Evolutionary conservation across 2,329 filamentous ascomycete genomes (phyloP).

Genomic region (Ramularia collo-cygni): DNA sequence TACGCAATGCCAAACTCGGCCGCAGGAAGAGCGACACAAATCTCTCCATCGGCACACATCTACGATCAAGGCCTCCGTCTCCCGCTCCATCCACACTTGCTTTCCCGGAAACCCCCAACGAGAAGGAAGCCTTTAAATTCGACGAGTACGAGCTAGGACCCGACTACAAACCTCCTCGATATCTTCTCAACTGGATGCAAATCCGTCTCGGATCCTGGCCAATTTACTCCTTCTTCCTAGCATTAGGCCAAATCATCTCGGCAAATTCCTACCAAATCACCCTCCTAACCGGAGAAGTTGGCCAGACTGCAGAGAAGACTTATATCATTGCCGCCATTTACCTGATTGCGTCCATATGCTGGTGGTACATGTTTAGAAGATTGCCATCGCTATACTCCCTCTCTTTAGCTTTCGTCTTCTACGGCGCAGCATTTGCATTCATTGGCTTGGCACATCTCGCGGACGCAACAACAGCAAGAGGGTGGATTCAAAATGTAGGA

Average conservation of each 20-base stretch:
- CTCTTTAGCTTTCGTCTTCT: conserved; percentile 54
- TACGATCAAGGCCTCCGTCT: not conserved
- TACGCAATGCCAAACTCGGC: conserved; percentile 52
- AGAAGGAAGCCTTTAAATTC: conserved; percentile 15
- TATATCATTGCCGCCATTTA: conserved; percentile 56
- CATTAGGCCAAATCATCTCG: conserved; percentile 55
- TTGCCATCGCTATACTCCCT: conserved; percentile 51
- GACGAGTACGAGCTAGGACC: conserved; percentile 47
- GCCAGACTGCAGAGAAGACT: conserved; percentile 50
- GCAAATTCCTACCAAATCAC: conserved; percentile 61
- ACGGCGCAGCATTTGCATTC: conserved; percentile 54
- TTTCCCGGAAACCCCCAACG: conserved; percentile 29
- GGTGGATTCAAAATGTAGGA: conserved; percentile 53
- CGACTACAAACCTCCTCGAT: conserved; percentile 49
- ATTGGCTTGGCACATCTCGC: conserved; percentile 53
- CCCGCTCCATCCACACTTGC: conserved; percentile 21
- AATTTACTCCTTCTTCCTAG: conserved; percentile 54
- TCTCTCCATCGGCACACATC: conserved; percentile 8
- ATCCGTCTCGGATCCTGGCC: conserved; percentile 55
- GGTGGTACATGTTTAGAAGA: conserved; percentile 55
- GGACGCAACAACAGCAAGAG: conserved; percentile 32
- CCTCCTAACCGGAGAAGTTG: conserved; percentile 54
- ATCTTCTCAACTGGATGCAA: conserved; percentile 52
- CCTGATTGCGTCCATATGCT: conserved; percentile 48
- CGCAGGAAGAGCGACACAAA: conserved; percentile 30